Evolutionary conservation across 176 grass and related monocot genomes (phyloP).

Genomic region (Oryza punctata): DNA sequence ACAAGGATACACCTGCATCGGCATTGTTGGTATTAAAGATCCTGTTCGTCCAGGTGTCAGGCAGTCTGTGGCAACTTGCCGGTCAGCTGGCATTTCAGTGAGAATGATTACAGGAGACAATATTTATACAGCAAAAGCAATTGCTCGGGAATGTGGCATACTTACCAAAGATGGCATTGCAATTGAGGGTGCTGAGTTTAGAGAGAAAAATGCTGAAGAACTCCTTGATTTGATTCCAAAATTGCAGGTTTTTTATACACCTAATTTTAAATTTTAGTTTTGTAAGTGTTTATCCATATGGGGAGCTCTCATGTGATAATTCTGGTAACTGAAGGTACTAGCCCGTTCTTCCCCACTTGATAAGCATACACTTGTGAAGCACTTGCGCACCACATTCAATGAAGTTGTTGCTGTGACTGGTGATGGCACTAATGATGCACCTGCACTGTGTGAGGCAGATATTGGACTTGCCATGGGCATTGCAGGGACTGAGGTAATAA

Average conservation of each 20-base stretch:
- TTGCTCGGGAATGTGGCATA: slow-evolving; percentile 74
- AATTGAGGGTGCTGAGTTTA: slow-evolving; percentile 70
- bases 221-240: slow-evolving; percentile 84
- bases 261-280: slow-evolving; percentile 25
- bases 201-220: slow-evolving; percentile 66
- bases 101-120: slow-evolving; percentile 83
- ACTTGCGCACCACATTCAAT: slow-evolving; percentile 61
- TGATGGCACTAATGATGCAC: slow-evolving; percentile 95
- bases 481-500: slow-evolving; percentile 90
- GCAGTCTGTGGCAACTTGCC: slow-evolving; percentile 64
- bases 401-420: slow-evolving; percentile 99
- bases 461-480: slow-evolving; percentile 99
- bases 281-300: slow-evolving; percentile 27
- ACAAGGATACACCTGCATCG: slow-evolving; percentile 64
- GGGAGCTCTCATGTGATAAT: slow-evolving; percentile 22
- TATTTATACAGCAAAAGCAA: slow-evolving; percentile 77
- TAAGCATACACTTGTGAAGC: slow-evolving; percentile 78
- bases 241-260: slow-evolving; percentile 69
- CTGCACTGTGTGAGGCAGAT: slow-evolving; percentile 90
- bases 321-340: slow-evolving; percentile 63
- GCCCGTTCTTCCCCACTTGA: slow-evolving; percentile 88
- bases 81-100: slow-evolving; percentile 61
- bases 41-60: slow-evolving; percentile 56
- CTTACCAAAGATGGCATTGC: slow-evolving; percentile 67
- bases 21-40: slow-evolving; percentile 80